Conservation (phyloP, 2,329 filamentous ascomycete genomes). For the Aspergillus arachidicola region DNA sequence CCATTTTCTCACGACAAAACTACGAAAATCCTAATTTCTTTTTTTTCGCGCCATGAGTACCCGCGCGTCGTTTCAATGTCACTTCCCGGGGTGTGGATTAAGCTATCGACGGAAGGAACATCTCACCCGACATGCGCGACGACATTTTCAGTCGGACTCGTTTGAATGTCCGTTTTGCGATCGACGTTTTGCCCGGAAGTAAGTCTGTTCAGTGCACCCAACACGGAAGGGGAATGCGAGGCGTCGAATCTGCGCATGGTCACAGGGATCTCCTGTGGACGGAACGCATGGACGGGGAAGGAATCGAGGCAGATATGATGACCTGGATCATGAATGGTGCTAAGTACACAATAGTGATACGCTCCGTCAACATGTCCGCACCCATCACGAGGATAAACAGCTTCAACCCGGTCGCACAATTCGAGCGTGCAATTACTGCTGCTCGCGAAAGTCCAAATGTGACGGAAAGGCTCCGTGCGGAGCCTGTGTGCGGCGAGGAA, state of each 20-base stretch:
- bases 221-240: not conserved
- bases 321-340: not conserved
- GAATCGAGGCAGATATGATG: not conserved
- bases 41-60: too few relatives aligned
- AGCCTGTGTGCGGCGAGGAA: too few relatives aligned
- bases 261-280: too few relatives aligned
- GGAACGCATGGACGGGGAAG: too few relatives aligned
- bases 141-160: slow-evolving; percentile 3
- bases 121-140: slow-evolving; percentile 17
- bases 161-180: slow-evolving; percentile 18
- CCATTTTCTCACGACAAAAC: too few relatives aligned
- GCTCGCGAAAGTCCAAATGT: slow-evolving; percentile 10
- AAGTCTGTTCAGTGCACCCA: not conserved
- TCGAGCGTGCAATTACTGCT: slow-evolving; percentile 20
- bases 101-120: slow-evolving; percentile 24
- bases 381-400: slow-evolving; percentile 15
- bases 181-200: slow-evolving; percentile 20
- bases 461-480: not conserved
- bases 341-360: slow-evolving; percentile 13
- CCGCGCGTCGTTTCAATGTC: slow-evolving; percentile 9
- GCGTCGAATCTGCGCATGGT: too few relatives aligned
- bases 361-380: slow-evolving; percentile 22
- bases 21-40: too few relatives aligned
- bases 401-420: slow-evolving; percentile 9
- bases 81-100: slow-evolving; percentile 13